phyloP scores from a whole-genome alignment of 1,139 yeast genomes.

The Saccharomycopsis hybrid region DNA sequence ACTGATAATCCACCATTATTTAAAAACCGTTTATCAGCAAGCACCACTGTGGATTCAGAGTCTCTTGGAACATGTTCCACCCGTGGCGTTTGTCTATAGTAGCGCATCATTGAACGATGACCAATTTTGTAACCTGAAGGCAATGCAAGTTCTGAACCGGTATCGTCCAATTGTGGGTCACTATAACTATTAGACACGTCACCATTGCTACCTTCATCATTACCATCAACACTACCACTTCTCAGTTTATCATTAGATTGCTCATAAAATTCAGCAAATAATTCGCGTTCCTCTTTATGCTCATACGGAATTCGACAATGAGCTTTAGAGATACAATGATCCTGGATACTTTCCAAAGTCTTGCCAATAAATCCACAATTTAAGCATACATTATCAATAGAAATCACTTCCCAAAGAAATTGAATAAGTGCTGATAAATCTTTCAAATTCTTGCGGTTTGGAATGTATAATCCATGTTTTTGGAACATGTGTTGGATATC shows the following conservation, averaged over 20 bases:
- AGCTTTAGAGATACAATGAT: constrained; percentile 79
- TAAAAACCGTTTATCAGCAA: constrained; percentile 64
- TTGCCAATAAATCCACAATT: constrained; percentile 80
- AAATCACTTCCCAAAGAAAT: constrained; percentile 75
- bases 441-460: constrained; percentile 63
- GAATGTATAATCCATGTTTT: constrained; percentile 77
- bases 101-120: constrained; percentile 58
- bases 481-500: constrained; percentile 72
- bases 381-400: constrained; percentile 82
- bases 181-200: constrained; percentile 22
- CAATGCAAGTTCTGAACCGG: constrained; percentile 52
- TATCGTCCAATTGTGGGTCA: constrained; percentile 32
- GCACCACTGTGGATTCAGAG: constrained; percentile 72
- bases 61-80: constrained; percentile 54
- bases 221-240: not conserved
- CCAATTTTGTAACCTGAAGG: constrained; percentile 63
- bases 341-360: constrained; percentile 78
- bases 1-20: constrained; percentile 16
- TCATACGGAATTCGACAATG: constrained; percentile 92
- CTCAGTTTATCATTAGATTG: not conserved
- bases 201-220: constrained; percentile 37
- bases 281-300: constrained; percentile 67
- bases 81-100: constrained; percentile 51
- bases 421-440: constrained; percentile 67
- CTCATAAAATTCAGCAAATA: constrained; percentile 65